Conservation (phyloP, 371 early-diverging fungal species). For the Actinomortierella wolfii region DNA sequence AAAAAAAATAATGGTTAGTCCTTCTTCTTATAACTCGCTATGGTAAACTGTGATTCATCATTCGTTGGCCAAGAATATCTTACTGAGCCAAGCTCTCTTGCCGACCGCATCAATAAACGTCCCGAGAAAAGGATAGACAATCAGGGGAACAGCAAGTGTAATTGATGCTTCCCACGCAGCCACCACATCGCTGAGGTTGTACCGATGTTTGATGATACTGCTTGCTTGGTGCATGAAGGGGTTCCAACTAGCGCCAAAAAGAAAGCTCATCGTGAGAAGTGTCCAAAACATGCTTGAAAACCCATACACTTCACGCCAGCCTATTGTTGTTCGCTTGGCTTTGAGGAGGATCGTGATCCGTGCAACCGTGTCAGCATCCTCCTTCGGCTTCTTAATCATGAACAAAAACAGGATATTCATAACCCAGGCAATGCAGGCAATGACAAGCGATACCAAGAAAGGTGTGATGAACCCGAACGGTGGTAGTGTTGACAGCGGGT, state of each 20-base stretch:
- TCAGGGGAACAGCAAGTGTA: slow-evolving; percentile 30
- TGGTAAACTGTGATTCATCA: no score
- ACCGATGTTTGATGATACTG: slow-evolving; percentile 40
- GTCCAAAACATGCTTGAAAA: slow-evolving; percentile 45
- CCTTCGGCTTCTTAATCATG: slow-evolving; percentile 36
- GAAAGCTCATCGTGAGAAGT: slow-evolving; percentile 30
- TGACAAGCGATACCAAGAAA: slow-evolving; percentile 25
- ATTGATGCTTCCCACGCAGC: slow-evolving; percentile 41
- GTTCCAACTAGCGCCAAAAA: slow-evolving; percentile 46
- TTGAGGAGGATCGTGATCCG: slow-evolving; percentile 44
- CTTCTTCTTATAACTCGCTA: no score
- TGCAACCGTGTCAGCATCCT: slow-evolving; percentile 35
- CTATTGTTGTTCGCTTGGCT: slow-evolving; percentile 28
- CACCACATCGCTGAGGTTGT: slow-evolving; percentile 22
- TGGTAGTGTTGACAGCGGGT: slow-evolving; percentile 21
- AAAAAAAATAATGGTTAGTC: no score
- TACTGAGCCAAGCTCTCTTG: slow-evolving; percentile 33
- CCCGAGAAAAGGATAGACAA: slow-evolving; percentile 41
- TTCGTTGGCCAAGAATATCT: no score
- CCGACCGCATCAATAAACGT: slow-evolving; percentile 39
- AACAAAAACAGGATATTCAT: slow-evolving; percentile 40
- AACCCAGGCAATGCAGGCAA: slow-evolving; percentile 29
- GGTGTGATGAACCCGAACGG: slow-evolving; percentile 44
- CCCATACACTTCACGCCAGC: slow-evolving; percentile 41
- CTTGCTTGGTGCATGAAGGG: slow-evolving; percentile 46